Evolutionary conservation across 768 basidiomycete species (phyloP), one percentile per base, ranked within the genome.

Genomic region (Lactifluus rugatus): DNA sequence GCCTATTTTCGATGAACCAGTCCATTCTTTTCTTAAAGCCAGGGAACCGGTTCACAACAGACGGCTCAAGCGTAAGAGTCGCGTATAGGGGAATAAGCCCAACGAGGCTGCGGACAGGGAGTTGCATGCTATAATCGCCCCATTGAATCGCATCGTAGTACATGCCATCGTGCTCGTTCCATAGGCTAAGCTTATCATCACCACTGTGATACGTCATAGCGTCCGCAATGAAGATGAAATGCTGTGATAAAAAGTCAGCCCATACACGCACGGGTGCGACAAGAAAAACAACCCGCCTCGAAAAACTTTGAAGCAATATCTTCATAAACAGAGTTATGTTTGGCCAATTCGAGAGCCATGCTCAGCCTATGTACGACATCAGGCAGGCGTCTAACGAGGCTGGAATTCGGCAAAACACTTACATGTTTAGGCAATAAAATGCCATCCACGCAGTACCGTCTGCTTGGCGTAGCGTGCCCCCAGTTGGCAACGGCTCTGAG

Each of bases 381-480:
- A 56, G 61, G 61, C 19, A 37, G 51, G 41, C 55, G 16, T 25
- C 44, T 48, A 19, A 42, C n/a, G 28, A 42, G 13, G 32, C 14
- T 10, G 13, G 58, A 36, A 31, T 51, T 11, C 44, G 37, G 34
- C 3, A 9, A n/a, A n/a, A 28, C n/a, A 65, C 82, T 65, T 60
- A 90, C 96, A 98, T 98, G 68, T 96, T 96, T 57, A 98, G 72
- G 64, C 87, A 93, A 72, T 95, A 99, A 75, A 98, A 99, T 32
- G 93, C 96, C 96, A 99, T 99, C 96, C 96, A 99, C 0, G 95
- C 92, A 6, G 96, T 99, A 9, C 95, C 95, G 69, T 99, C 96
- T 8, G 96, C 93, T 73, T 99, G 96, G 54, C 95, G 93, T 58
- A 99, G 76, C 17, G 74, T 81, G 9, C 96, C 96, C 34, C 95